These are phyloP conservation scores for Rhizopogon roseolus DNA, from an alignment of 768 basidiomycete species.

Conservation along the genomic window DNA sequence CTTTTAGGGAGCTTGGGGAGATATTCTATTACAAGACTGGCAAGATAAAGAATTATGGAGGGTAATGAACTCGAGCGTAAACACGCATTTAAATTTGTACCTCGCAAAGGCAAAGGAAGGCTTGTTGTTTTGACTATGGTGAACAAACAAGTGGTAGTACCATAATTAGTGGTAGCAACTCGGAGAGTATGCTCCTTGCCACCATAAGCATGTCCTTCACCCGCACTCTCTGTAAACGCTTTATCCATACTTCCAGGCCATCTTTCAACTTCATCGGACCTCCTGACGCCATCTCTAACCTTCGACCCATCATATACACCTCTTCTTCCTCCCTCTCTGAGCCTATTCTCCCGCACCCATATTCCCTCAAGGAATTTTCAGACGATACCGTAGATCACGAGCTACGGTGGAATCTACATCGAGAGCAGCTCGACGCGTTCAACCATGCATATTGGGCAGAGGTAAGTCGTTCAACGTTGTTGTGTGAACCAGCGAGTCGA, in stretches of 20 bases:
- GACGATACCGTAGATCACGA: conserved; percentile 33
- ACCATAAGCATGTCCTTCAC: background rate
- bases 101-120: too few relatives aligned
- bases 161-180: too few relatives aligned
- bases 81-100: too few relatives aligned
- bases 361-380: conserved; percentile 72
- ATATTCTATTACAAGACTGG: too few relatives aligned
- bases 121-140: too few relatives aligned
- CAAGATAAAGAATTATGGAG: too few relatives aligned
- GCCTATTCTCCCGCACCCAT: conserved; percentile 48
- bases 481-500: background rate
- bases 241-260: conserved; percentile 20
- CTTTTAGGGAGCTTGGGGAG: too few relatives aligned
- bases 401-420: conserved; percentile 65
- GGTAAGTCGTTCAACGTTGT: conserved; percentile 38
- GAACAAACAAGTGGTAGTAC: too few relatives aligned
- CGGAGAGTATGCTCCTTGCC: background rate
- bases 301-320: conserved; percentile 74
- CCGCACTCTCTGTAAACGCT: conserved; percentile 4
- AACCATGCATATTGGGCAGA: conserved; percentile 81
- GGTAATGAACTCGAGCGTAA: too few relatives aligned
- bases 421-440: conserved; percentile 69
- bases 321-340: conserved; percentile 27
- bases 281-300: conserved; percentile 72
- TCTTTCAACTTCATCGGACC: conserved; percentile 52